Base-by-base conservation (phyloP, 352 stramenopile genomes). In the Phytophthora kernoviae region DNA sequence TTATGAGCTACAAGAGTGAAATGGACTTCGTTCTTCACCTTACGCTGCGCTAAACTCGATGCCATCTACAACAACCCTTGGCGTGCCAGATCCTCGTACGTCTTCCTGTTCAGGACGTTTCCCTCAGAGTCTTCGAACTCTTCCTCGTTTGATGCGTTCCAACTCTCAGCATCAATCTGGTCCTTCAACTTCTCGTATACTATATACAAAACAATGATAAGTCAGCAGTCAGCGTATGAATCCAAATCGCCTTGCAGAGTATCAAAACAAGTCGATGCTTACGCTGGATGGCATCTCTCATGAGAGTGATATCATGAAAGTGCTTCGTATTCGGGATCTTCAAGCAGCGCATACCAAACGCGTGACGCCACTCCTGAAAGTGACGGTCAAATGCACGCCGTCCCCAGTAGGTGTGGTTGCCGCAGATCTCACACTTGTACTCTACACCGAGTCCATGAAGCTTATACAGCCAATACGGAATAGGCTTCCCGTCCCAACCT, bases 391-490 rank as follows among this genome's bases (percentile, higher is more conserved):
- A 99, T 45, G 94, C 96, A 54, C 93, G 87, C 34, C 96, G 80
- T 17, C 98, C 98, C 73, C 96, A 98, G 80, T 99, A 99, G 41
- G 88, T 98, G 77, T 99, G 93, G 67, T 99, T 98, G 7, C 98
- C 98, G 76, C 98, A 99, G 45, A 99, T 99, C 73, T 99, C 98
- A 70, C 98, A 99, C 57, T 97, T 97, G 82, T 94, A 99, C 81
- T 99, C 97, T 43, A 99, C 90, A 60, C 98, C 97, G 21, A 99
- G 90, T 2, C 97, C 97, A 67, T 99, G 97, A 26, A 99, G 80
- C 81, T 99, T 99, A 87, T 99, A 99, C 50, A 99, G 80, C 98
- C 98, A 99, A 66, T 99, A 99, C 5, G 98, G 97, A 65, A 99
- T 99, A 14, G 98, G 98, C 63, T 99, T 99, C 41, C 98, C 98